These are phyloP conservation scores for Tylopilus sp. DNA, from an alignment of 768 basidiomycete species.

Conservation along the genomic window DNA sequence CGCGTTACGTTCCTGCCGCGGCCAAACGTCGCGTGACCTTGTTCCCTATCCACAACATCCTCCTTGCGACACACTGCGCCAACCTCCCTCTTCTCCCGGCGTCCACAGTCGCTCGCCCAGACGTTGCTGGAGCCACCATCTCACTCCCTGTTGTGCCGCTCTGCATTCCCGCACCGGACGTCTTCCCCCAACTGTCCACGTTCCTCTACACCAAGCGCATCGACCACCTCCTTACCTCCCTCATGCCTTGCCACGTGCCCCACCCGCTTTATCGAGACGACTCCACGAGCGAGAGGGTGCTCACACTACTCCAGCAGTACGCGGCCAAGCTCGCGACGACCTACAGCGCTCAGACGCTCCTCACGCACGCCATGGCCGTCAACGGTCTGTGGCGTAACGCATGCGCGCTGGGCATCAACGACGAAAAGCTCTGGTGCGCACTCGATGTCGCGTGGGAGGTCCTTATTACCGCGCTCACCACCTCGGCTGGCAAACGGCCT, in stretches of 20 bases:
- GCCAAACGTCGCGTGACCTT: conserved; percentile 32
- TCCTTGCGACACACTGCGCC: conserved; percentile 31
- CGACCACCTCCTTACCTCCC: conserved; percentile 51
- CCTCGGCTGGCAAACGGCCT: conserved; percentile 23
- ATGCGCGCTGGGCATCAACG: conserved; percentile 48
- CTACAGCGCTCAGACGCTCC: conserved; percentile 26
- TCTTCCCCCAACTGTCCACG: conserved; percentile 60
- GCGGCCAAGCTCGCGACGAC: conserved; percentile 14
- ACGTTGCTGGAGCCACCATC: conserved; percentile 16
- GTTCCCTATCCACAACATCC: conserved; percentile 36
- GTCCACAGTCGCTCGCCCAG: conserved; percentile 13
- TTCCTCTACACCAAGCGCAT: conserved; percentile 71
- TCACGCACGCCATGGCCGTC: conserved; percentile 34
- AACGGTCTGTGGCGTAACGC: conserved; percentile 52
- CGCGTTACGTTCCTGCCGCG: conserved; percentile 19
- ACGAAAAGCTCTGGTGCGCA: conserved; percentile 43
- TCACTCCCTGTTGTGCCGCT: conserved; percentile 65
- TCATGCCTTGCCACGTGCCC: conserved; percentile 49
- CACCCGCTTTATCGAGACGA: conserved; percentile 22
- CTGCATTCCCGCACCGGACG: conserved; percentile 64
- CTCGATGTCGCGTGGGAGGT: conserved; percentile 50
- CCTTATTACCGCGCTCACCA: conserved; percentile 40
- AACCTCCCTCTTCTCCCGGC: conserved; percentile 25
- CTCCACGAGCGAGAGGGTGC: conserved; percentile 17
- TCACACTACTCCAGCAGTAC: conserved; percentile 12